phyloP scores from a whole-genome alignment of 1,139 yeast genomes.

The Yamadazyma pseudoaaseri region DNA sequence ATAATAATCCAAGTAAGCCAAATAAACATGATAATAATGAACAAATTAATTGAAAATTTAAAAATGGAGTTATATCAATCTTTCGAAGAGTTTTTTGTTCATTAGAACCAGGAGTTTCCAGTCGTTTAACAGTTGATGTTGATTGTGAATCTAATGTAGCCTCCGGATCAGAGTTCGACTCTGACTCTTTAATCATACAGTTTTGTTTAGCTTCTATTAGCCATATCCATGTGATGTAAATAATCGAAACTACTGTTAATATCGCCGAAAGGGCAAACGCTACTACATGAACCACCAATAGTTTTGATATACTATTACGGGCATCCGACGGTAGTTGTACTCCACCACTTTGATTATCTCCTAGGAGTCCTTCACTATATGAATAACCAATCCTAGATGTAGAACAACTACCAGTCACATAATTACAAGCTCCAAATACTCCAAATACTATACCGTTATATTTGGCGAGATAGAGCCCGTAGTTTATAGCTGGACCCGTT shows the following conservation, averaged over 20 bases:
- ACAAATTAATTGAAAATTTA: conserved; percentile 33
- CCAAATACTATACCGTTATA: conserved; percentile 39
- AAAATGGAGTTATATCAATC: conserved; percentile 26
- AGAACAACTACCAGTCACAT: conserved; percentile 26
- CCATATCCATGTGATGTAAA: conserved; percentile 5
- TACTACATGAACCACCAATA: conserved; percentile 45
- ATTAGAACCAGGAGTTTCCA: not conserved
- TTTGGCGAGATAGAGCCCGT: conserved; percentile 27
- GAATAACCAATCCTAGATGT: conserved; percentile 40
- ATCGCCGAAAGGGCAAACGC: conserved; percentile 37
- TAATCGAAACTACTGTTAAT: conserved; percentile 14
- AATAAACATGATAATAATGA: conserved; percentile 37
- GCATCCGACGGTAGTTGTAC: conserved; percentile 42
- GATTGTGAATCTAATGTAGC: not conserved
- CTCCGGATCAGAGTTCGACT: not conserved
- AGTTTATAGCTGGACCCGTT: conserved; percentile 22
- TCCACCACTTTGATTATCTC: conserved; percentile 20
- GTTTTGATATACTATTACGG: conserved; percentile 39
- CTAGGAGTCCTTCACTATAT: conserved; percentile 7
- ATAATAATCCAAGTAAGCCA: conserved; percentile 39
- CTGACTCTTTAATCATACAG: not conserved
- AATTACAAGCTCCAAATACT: conserved; percentile 45
- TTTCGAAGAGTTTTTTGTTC: conserved; percentile 5
- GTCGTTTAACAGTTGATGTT: not conserved
- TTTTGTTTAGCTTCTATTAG: conserved; percentile 5